Conservation (phyloP, 768 basidiomycete species). For the Chalciporus sphaerocephalus region DNA sequence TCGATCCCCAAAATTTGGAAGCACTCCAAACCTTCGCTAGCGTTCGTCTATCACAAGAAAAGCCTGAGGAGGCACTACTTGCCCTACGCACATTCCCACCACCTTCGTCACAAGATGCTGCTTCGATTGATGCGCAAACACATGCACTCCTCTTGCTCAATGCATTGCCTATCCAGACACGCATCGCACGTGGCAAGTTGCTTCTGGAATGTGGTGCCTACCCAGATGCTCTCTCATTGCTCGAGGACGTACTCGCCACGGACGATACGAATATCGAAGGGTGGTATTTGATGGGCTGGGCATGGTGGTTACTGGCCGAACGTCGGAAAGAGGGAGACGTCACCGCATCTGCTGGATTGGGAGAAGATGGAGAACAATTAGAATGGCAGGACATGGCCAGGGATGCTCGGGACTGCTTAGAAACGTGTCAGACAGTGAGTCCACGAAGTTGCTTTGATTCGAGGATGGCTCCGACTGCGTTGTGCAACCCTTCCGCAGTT, state of each 20-base stretch:
- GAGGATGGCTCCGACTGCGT: background rate
- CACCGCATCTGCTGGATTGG: constrained; percentile 37
- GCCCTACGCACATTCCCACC: constrained; percentile 23
- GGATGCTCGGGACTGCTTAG: constrained; percentile 76
- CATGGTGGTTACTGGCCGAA: constrained; percentile 80
- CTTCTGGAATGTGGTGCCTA: constrained; percentile 75
- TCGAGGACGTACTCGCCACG: constrained; percentile 72
- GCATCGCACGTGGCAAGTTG: constrained; percentile 72
- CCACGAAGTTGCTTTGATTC: background rate
- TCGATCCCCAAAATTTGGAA: constrained; percentile 73
- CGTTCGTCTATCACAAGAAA: constrained; percentile 83
- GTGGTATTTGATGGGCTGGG: constrained; percentile 95
- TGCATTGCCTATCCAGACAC: constrained; percentile 56
- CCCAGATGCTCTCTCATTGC: constrained; percentile 66
- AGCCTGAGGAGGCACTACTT: constrained; percentile 72
- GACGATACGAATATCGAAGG: constrained; percentile 88
- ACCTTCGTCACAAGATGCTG: constrained; percentile 3
- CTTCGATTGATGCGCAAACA: constrained; percentile 18
- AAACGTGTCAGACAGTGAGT: constrained; percentile 75
- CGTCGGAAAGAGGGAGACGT: constrained; percentile 53
- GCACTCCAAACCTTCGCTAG: constrained; percentile 78
- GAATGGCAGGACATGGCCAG: constrained; percentile 75
- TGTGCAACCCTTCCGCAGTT: constrained; percentile 40
- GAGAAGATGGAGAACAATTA: constrained; percentile 37
- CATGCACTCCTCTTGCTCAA: constrained; percentile 34